Evolutionary conservation across 2,329 filamentous ascomycete species (phyloP), one percentile per base, ranked within the genome.

Genomic region (Stagonosporopsis vannaccii): DNA sequence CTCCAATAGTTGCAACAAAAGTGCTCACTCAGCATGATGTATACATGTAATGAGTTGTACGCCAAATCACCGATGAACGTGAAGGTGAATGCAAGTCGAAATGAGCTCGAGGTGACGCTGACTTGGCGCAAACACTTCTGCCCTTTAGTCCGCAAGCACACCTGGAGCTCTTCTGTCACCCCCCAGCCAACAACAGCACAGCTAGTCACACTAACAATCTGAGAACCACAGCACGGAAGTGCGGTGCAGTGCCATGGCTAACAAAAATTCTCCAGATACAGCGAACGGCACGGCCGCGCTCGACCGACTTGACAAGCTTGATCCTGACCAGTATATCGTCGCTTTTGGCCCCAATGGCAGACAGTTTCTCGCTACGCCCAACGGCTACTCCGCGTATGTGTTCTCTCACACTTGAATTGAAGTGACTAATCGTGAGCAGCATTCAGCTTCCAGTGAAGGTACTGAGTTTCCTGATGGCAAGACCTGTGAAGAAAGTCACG

Each of bases 321-420:
- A 40, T n/a, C 25, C 51, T 6, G 63, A 73, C 19, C 20, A 66
- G 12, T 74, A 75, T 30, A 61, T 70, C 26, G 49, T 69, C 39
- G 68, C 67, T 1, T 67, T 71, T 35, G 65, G 71, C 8, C 63
- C 62, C 8, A 51, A 51, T 2, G 59, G 58, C 32, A 49, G 57
- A 39, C 63, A 68, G 26, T 70, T 74, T 20, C 60, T 61, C 23
- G 70, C 54, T 25, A 72, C 67, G 2, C 66, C 67, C 5, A 66
- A 67, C 17, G 72, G 69, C 7, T 75, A 68, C 49, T 59, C 55
- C 7, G 61, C 62, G 69, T 73, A 54, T 56, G 64, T 58, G 1
- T n/a, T 6, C 5, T 36, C 23, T 6, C 26, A 26, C n/a, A 33
- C 12, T 13, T 20, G 20, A 22, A 2, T 30, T 22, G 30, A 11